A percentile compares a stretch with the other conserved stretches of the same genome.
Conservation (phyloP, 495 filamentous ascomycete genomes). For the Aspergillus conjunctus region DNA sequence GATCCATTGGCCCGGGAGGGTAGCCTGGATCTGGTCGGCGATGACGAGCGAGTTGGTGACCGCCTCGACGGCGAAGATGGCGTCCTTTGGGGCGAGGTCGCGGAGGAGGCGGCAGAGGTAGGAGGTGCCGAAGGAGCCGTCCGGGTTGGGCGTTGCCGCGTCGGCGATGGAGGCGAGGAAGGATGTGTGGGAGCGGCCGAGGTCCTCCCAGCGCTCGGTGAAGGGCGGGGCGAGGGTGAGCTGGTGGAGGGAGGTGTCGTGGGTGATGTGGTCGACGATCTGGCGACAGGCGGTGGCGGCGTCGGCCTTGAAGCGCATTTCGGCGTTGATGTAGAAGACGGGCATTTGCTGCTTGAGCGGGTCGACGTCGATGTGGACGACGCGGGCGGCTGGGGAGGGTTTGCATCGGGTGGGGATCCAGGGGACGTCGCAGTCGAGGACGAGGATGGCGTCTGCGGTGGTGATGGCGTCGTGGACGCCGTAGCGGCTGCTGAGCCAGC, state of each 20-base stretch:
- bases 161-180: neutral
- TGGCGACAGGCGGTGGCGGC: neutral
- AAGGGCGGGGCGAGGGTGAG: neutral
- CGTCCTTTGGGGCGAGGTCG: constrained; percentile 66
- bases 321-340: constrained; percentile 5
- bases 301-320: constrained; percentile 1
- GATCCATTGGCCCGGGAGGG: constrained; percentile 71
- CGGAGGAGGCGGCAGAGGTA: constrained; percentile 64
- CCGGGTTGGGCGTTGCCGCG: neutral
- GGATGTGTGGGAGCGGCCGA: neutral
- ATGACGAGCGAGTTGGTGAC: constrained; percentile 78
- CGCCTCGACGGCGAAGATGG: constrained; percentile 82
- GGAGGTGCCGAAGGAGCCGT: constrained; percentile 46
- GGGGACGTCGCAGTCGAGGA: constrained; percentile 81
- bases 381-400: constrained; percentile 48
- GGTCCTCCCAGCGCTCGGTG: neutral
- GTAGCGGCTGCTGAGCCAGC: constrained; percentile 69
- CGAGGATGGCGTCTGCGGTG: constrained; percentile 78
- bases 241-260: neutral
- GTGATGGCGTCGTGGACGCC: constrained; percentile 69
- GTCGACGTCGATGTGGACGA: constrained; percentile 82
- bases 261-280: constrained; percentile 2
- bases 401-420: constrained; percentile 63
- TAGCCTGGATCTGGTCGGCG: constrained; percentile 73
- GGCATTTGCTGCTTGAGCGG: constrained; percentile 85